These are phyloP conservation scores for Fusarium circinatum DNA, from an alignment of 2,329 filamentous ascomycete genomes.

Conservation along the genomic window DNA sequence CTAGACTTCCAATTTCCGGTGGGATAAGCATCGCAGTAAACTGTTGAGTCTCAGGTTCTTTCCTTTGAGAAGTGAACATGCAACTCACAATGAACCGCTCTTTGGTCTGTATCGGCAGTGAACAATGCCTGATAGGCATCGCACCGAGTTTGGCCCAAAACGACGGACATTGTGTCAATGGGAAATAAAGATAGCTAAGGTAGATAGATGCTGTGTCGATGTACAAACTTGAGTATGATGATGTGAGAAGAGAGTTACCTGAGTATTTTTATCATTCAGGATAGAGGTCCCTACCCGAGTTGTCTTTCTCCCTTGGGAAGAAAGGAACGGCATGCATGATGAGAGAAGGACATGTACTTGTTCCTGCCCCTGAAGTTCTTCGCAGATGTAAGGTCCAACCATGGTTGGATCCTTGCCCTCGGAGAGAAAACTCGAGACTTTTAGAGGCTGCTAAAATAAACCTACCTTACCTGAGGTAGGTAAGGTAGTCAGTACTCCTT, in stretches of 20 bases:
- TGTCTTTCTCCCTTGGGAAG: background rate
- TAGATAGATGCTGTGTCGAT: background rate
- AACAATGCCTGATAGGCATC: background rate
- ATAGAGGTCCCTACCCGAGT: background rate
- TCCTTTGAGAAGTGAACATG: too few species aligned
- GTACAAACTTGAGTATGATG: background rate
- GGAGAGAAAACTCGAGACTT: background rate
- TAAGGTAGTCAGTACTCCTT: too few species aligned
- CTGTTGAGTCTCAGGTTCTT: too few species aligned
- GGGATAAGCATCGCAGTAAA: accelerated
- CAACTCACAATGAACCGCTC: background rate
- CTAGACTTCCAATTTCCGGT: background rate
- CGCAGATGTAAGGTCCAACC: background rate
- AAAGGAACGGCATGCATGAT: background rate
- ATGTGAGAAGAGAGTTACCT: background rate
- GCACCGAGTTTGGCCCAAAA: background rate
- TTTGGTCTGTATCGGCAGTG: background rate
- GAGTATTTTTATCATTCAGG: background rate
- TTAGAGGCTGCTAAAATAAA: background rate
- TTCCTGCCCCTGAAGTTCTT: background rate
- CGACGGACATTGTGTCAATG: background rate
- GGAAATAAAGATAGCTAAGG: too few species aligned
- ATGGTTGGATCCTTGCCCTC: background rate
- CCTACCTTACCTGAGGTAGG: too few species aligned
- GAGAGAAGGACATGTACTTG: background rate